Percentiles rank a stretch among this genome's conserved stretches.
Evolutionary conservation across 202 grass and related monocot genomes (phyloP).

Genomic region (Carex arenaria): DNA sequence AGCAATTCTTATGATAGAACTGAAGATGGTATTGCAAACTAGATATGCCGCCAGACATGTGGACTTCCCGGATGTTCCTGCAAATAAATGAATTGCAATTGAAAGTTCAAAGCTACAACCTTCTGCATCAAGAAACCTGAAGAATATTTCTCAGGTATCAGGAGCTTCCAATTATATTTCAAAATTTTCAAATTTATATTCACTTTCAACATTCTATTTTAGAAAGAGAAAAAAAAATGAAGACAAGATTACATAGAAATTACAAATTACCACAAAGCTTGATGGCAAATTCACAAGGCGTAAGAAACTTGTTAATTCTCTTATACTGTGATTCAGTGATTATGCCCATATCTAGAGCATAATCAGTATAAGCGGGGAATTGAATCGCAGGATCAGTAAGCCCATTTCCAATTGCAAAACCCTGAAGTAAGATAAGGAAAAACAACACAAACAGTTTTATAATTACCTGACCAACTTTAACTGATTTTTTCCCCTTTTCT

Average conservation of each 20-base stretch:
- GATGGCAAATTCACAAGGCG: conserved; percentile 64
- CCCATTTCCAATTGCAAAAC: conserved; percentile 88
- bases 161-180: background rate
- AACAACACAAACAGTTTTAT: background rate
- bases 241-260: background rate
- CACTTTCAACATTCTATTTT: background rate
- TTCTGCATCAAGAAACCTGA: conserved; percentile 11
- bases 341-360: conserved; percentile 60
- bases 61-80: conserved; percentile 81
- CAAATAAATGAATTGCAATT: conserved; percentile 18
- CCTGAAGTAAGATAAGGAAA: conserved; percentile 39
- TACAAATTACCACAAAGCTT: conserved; percentile 78
- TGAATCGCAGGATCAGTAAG: conserved; percentile 86
- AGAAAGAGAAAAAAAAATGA: background rate
- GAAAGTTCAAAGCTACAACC: background rate
- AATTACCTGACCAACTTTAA: background rate
- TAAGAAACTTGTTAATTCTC: conserved; percentile 62
- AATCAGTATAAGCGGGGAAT: conserved; percentile 77
- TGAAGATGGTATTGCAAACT: conserved; percentile 88
- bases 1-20: conserved; percentile 56
- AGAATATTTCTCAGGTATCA: background rate
- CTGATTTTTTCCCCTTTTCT: background rate
- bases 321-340: conserved; percentile 65
- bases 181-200: background rate
- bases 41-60: conserved; percentile 71